Percentiles rank a stretch among this genome's conserved stretches.
These are phyloP conservation scores for Sclerotinia trifoliorum DNA, from an alignment of 2,329 filamentous ascomycete species.

Conservation along the genomic window DNA sequence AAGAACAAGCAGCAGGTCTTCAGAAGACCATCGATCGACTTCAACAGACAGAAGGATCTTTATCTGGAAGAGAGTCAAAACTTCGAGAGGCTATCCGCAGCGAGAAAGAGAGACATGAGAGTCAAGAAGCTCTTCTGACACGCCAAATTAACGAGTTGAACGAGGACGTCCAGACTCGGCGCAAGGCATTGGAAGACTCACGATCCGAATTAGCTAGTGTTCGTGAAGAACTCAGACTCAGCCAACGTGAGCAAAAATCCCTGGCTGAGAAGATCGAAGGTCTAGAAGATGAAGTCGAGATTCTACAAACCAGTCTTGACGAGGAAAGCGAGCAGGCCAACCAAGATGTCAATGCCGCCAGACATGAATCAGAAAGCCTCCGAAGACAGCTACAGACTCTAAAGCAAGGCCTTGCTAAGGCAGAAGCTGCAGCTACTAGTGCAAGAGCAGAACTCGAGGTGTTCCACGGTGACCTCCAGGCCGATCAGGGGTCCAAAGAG, in stretches of 20 bases:
- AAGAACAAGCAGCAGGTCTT: conserved; percentile 65
- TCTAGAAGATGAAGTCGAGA: conserved; percentile 74
- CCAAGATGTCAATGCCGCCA: conserved; percentile 47
- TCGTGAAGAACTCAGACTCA: conserved; percentile 68
- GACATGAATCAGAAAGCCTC: conserved; percentile 45
- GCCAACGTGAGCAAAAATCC: conserved; percentile 60
- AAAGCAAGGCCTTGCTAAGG: conserved; percentile 39
- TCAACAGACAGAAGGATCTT: conserved; percentile 63
- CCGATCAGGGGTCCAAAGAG: conserved; percentile 46
- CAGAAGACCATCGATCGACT: conserved; percentile 70
- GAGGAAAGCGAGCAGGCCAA: conserved; percentile 63
- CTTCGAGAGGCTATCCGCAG: conserved; percentile 67
- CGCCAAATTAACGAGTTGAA: conserved; percentile 75
- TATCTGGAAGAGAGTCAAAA: conserved; percentile 66
- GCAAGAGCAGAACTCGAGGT: conserved; percentile 37
- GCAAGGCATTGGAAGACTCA: conserved; percentile 62
- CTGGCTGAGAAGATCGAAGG: conserved; percentile 64
- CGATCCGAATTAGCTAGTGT: conserved; percentile 64
- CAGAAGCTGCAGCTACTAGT: conserved; percentile 35
- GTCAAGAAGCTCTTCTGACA: conserved; percentile 67
- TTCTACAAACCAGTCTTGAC: conserved; percentile 56
- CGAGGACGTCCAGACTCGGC: conserved; percentile 66
- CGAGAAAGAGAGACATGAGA: conserved; percentile 68
- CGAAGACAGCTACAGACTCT: conserved; percentile 45
- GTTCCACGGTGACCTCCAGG: conserved; percentile 36